phyloP scores from a whole-genome alignment of 768 basidiomycete genomes.

The Phylloporus rhodoxanthus region DNA sequence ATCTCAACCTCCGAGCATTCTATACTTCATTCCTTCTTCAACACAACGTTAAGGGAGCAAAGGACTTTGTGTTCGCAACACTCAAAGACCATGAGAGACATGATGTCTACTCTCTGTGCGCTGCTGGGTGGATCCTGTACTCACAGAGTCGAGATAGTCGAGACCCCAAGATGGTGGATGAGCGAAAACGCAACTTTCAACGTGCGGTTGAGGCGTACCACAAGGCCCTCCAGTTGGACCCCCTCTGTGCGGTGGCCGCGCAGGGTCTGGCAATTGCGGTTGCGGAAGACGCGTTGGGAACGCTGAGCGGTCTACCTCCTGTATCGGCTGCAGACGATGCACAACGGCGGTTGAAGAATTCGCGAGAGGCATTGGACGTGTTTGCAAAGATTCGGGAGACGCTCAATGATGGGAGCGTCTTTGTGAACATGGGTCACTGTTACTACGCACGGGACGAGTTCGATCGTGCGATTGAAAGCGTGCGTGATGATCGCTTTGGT shows the following conservation, averaged over 20 bases:
- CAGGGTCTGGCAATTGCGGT: constrained; percentile 92
- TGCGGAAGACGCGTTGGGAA: constrained; percentile 85
- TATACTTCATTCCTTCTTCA: constrained; percentile 92
- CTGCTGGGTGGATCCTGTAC: constrained; percentile 82
- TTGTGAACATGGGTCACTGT: constrained; percentile 95
- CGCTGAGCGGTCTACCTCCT: constrained; percentile 48
- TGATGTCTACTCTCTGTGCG: constrained; percentile 88
- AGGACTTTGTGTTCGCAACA: constrained; percentile 85
- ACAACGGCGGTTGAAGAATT: constrained; percentile 60
- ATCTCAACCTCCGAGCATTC: constrained; percentile 85
- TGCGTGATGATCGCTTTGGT: constrained; percentile 34
- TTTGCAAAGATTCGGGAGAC: constrained; percentile 91
- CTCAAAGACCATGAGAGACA: constrained; percentile 81
- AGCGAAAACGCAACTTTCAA: constrained; percentile 72
- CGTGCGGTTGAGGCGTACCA: constrained; percentile 89
- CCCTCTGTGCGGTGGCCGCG: constrained; percentile 85
- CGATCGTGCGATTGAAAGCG: constrained; percentile 93
- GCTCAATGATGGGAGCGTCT: constrained; percentile 76
- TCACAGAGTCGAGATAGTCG: constrained; percentile 80
- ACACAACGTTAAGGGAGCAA: constrained; percentile 64
- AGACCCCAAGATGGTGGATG: constrained; percentile 51
- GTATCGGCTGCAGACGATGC: constrained; percentile 55
- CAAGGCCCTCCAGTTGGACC: constrained; percentile 80
- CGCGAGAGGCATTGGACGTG: constrained; percentile 82
- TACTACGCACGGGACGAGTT: constrained; percentile 91